These are phyloP conservation scores for Camelina sativa DNA, from an alignment of 345 rosid species.

Conservation along the genomic window DNA sequence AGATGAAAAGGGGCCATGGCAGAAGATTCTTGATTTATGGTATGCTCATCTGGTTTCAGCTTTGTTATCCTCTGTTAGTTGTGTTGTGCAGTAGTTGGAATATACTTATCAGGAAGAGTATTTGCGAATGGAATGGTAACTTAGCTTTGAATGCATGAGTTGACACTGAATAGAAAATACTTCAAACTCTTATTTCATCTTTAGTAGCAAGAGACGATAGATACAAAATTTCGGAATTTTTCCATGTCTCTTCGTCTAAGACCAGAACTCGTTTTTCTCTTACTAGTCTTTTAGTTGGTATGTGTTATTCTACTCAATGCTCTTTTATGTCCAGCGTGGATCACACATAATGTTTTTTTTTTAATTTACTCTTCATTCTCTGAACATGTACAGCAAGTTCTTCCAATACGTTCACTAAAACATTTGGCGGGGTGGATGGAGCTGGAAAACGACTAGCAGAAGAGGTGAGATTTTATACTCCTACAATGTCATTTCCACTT, in stretches of 20 bases:
- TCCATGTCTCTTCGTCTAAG: background rate
- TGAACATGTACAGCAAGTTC: constrained; percentile 77
- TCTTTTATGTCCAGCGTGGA: background rate
- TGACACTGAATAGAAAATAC: background rate
- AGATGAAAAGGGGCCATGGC: constrained; percentile 88
- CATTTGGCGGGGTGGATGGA: constrained; percentile 87
- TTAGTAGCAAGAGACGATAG: background rate
- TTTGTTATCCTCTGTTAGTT: constrained; percentile 8
- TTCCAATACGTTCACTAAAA: constrained; percentile 72
- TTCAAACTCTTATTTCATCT: constrained; percentile 18
- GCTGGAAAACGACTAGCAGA: constrained; percentile 94
- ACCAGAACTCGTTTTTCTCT: background rate
- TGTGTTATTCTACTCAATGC: background rate
- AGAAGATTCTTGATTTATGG: constrained; percentile 84
- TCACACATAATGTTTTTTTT: background rate
- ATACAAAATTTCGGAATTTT: background rate
- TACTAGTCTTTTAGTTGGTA: background rate
- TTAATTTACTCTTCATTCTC: constrained; percentile 23
- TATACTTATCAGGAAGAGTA: background rate
- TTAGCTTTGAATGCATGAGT: background rate
- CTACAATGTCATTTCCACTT: constrained; percentile 12
- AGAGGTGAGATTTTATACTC: constrained; percentile 67
- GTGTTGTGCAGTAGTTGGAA: constrained; percentile 5
- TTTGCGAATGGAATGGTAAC: background rate
- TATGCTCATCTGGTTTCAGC: constrained; percentile 40